Conservation (phyloP, 208 protist genomes). For the Leishmania martiniquensis region DNA sequence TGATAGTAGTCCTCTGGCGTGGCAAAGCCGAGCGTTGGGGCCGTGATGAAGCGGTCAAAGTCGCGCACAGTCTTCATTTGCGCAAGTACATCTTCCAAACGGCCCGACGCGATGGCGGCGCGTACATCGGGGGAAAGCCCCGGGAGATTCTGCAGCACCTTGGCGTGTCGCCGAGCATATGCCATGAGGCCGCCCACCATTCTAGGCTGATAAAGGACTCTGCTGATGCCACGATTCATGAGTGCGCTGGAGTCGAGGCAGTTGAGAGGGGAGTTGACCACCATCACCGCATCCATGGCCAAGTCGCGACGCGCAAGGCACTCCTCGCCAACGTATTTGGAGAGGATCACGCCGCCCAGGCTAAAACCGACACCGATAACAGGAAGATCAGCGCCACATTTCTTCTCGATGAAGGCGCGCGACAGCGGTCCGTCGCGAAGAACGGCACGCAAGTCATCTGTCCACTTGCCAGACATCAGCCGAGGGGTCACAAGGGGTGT, state of each 20-base stretch:
- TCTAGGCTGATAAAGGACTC: conserved; percentile 56
- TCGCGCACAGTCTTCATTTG: conserved; percentile 50
- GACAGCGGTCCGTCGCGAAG: conserved; percentile 32
- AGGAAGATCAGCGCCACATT: conserved; percentile 29
- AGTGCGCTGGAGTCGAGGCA: conserved; percentile 38
- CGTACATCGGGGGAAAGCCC: conserved; percentile 37
- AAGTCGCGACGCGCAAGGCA: conserved; percentile 17
- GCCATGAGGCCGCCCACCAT: conserved; percentile 48
- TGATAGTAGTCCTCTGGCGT: conserved; percentile 66
- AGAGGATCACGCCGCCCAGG: conserved; percentile 71
- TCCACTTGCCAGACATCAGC: conserved; percentile 72
- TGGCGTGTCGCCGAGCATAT: conserved; percentile 52
- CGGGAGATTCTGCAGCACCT: conserved; percentile 46
- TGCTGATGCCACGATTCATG: conserved; percentile 28
- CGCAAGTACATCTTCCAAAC: conserved; percentile 34
- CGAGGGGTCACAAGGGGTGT: conserved; percentile 65
- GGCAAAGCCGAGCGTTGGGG: conserved; percentile 58
- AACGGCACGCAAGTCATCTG: conserved; percentile 61
- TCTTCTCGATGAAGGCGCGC: conserved; percentile 24
- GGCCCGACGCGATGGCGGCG: conserved; percentile 26
- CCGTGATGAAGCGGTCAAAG: conserved; percentile 64
- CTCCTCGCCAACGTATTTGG: conserved; percentile 69
- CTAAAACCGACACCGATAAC: conserved; percentile 72
- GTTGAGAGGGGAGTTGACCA: conserved; percentile 68
- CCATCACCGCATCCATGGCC: conserved; percentile 46